phyloP scores from a whole-genome alignment of 495 filamentous ascomycete species.

The Aspergillus campestris region DNA sequence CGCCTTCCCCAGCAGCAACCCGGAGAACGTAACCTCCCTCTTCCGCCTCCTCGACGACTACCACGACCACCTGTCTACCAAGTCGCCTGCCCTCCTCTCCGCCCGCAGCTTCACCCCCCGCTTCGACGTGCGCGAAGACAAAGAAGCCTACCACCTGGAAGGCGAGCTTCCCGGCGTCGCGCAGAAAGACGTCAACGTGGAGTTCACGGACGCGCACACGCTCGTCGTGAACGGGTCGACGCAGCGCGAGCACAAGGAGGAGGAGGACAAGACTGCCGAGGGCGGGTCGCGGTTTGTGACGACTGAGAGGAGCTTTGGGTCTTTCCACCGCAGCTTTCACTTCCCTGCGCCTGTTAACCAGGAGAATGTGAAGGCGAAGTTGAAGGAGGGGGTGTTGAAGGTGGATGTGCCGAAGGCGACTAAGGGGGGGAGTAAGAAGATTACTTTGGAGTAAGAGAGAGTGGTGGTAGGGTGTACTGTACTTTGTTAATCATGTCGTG shows the following conservation, averaged over 20 bases:
- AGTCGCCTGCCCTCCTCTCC: conserved; percentile 35
- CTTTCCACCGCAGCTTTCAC: conserved; percentile 64
- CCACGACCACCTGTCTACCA: conserved; percentile 13
- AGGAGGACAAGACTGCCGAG: conserved; percentile 7
- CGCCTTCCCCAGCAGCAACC: too few species aligned
- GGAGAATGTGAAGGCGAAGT: conserved; percentile 56
- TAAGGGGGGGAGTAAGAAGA: conserved; percentile 33
- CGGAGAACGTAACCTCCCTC: conserved; percentile 7
- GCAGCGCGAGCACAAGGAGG: conserved; percentile 31
- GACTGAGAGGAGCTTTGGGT: conserved; percentile 59
- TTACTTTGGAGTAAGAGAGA: conserved; percentile 40
- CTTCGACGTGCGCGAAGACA: conserved; percentile 68
- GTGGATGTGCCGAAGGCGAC: conserved; percentile 68
- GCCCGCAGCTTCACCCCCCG: conserved; percentile 50
- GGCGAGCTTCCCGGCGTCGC: conserved; percentile 76
- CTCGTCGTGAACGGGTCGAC: conserved; percentile 58
- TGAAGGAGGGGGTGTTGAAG: conserved; percentile 62
- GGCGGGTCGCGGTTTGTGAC: conserved; percentile 59
- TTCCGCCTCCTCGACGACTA: conserved; percentile 28
- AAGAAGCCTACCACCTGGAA: conserved; percentile 63
- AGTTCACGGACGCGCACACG: conserved; percentile 68
- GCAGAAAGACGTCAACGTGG: conserved; percentile 64
- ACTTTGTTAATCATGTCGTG: too few species aligned
- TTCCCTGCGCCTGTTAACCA: conserved; percentile 67
- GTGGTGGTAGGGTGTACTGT: too few species aligned